Conservation (phyloP, 352 stramenopile species). For the Phytopythium boreale region DNA sequence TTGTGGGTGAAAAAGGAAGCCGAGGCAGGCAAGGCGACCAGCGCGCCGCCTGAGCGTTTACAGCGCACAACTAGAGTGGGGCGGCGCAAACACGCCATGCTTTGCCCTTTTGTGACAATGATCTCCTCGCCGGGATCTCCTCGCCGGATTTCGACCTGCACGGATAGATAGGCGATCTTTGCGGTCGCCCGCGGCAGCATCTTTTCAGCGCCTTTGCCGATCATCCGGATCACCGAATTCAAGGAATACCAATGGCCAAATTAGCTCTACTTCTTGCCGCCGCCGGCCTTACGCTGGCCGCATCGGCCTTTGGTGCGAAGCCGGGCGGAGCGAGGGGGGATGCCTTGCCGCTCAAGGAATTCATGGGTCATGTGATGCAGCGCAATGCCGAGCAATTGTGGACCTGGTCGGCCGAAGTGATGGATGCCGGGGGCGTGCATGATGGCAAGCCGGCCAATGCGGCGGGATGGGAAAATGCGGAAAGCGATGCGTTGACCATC, state of each 20-base stretch:
- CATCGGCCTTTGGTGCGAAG: slow-evolving; percentile 3
- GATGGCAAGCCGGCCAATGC: slow-evolving; percentile 3
- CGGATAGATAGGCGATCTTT: slow-evolving; percentile 4
- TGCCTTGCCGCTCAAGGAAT: slow-evolving; percentile 3
- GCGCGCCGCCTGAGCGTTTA: slow-evolving; percentile 2
- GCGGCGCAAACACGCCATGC: slow-evolving; percentile 2
- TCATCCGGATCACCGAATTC: slow-evolving; percentile 4
- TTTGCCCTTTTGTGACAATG: slow-evolving; percentile 4
- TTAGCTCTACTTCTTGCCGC: slow-evolving; percentile 4
- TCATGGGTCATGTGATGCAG: slow-evolving; percentile 4
- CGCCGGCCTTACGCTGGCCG: slow-evolving; percentile 1
- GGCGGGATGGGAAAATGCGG: slow-evolving; percentile 3
- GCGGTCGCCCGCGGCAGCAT: slow-evolving; percentile 1
- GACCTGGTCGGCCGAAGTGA: slow-evolving; percentile 3
- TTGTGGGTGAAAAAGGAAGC: slow-evolving; percentile 4
- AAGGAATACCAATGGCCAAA: slow-evolving; percentile 4
- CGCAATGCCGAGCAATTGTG: slow-evolving; percentile 3
- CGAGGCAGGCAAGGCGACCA: slow-evolving; percentile 2
- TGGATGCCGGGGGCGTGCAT: slow-evolving; percentile 2
- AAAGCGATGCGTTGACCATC: slow-evolving; percentile 4
- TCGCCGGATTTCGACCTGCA: slow-evolving; percentile 3
- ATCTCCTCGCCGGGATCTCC: slow-evolving; percentile 3
- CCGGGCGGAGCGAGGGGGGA: slow-evolving; percentile 1
- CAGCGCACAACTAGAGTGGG: slow-evolving; percentile 3
- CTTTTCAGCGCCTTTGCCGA: slow-evolving; percentile 3